phyloP scores from a whole-genome alignment of 106 monocot species.

The Iris macrosiphon region DNA sequence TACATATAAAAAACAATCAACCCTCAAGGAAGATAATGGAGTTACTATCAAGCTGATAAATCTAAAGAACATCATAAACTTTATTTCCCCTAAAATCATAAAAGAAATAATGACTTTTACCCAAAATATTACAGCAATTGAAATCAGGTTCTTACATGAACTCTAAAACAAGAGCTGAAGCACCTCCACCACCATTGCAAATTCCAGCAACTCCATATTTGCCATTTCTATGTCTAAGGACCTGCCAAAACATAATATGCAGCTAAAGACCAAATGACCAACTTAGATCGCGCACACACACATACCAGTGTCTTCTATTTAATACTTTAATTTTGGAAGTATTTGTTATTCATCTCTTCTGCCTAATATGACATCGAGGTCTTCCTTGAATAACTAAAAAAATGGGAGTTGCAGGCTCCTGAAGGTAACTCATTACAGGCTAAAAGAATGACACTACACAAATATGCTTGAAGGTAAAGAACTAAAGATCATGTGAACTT shows the following conservation, averaged over 20 bases:
- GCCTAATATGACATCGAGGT: not conserved
- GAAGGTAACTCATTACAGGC: too few relatives aligned
- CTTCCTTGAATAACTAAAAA: too few relatives aligned
- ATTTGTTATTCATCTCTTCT: not conserved
- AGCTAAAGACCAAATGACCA: too few relatives aligned
- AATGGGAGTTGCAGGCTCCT: too few relatives aligned
- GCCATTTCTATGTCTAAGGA: constrained; percentile 53
- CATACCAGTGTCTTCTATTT: not conserved
- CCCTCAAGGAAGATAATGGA: not conserved
- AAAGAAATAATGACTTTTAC: too few relatives aligned
- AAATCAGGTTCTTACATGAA: constrained; percentile 27
- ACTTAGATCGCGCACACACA: not conserved
- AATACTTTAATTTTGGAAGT: not conserved
- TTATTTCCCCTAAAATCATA: not conserved
- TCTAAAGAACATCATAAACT: not conserved
- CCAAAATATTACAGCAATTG: not conserved
- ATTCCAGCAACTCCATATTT: constrained; percentile 62
- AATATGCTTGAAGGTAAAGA: too few relatives aligned
- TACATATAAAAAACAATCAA: constrained; percentile 2
- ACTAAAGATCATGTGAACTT: too few relatives aligned
- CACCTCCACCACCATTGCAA: constrained; percentile 84
- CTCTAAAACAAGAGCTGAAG: constrained; percentile 67
- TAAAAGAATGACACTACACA: too few relatives aligned
- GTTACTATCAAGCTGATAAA: not conserved
- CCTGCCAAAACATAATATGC: constrained; percentile 18